Evolutionary conservation across 257 asterid species (phyloP).

Genomic region (Leonotis leonurus): DNA sequence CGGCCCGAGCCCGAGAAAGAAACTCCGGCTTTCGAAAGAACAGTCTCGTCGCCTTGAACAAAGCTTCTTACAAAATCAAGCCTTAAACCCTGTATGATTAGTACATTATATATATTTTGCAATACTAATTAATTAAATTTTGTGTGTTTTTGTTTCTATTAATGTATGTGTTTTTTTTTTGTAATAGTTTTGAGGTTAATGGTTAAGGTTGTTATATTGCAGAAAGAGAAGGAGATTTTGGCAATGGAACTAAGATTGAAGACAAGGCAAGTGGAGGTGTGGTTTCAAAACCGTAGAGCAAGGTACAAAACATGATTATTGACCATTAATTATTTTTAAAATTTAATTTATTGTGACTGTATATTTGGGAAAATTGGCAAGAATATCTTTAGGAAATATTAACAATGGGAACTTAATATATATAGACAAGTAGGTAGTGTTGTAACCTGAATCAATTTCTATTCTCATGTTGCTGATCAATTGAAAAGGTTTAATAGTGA

Average conservation of each 20-base stretch:
- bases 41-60: conserved; percentile 71
- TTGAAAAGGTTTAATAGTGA: conserved; percentile 17
- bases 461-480: conserved; percentile 19
- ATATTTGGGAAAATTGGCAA: background rate
- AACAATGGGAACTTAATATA: conserved; percentile 14
- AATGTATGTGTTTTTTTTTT: background rate
- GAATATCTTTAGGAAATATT: background rate
- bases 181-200: background rate
- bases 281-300: conserved; percentile 96
- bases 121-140: background rate
- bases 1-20: conserved; percentile 43
- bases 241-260: conserved; percentile 55
- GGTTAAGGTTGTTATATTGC: background rate
- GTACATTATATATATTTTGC: background rate
- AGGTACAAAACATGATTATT: too few species aligned
- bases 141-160: background rate
- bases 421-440: conserved; percentile 10
- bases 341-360: background rate
- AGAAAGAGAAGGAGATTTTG: conserved; percentile 65
- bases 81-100: conserved; percentile 52
- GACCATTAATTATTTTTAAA: too few species aligned
- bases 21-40: conserved; percentile 65
- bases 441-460: conserved; percentile 28
- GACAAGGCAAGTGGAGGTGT: conserved; percentile 84
- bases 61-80: conserved; percentile 51